Evolutionary conservation across 2,329 filamentous ascomycete species (phyloP), one percentile per base, ranked within the genome.

Genomic region (Colletotrichum cuscutae): DNA sequence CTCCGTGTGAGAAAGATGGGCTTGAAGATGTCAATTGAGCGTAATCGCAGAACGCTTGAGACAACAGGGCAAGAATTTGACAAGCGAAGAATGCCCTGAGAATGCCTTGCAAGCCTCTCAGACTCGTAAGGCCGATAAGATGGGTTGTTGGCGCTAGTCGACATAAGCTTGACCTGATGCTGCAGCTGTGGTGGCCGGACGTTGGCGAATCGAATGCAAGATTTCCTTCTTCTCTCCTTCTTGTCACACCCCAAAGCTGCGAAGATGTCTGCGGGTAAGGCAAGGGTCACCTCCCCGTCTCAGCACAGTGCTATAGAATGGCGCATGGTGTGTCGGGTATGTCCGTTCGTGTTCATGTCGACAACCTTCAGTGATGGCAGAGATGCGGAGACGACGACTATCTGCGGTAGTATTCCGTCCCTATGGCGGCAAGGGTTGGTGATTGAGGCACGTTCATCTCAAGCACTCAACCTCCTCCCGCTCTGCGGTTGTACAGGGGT

Each of bases 151-250:
- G 35, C 61, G 32, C 61, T n/a, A 53, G 37, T 30, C 37, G 12
- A 60, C 67, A 71, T 60, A 52, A 61, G 67, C 46, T 71, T 71
- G 67, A 62, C 66, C 57, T 65, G 32, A 35, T 60, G 54, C 52
- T 22, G 26, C 32, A 70, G 49, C 26, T 49, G 15, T 35, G 15
- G 56, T 65, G 70, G 46, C 46, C 46, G 46, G 53, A 54, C 52
- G 19, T n/a, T 24, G 22, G 22, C 66, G 65, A 70, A 70, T 72
- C 15, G 58, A n/a, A n/a, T 22, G 52, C 11, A 26, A 54, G 53
- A 30, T 52, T 52, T 32, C 35, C 32, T 42, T 66, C 32, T 54
- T 71, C 22, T 42, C 19, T 35, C 30, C 28, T n/a, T 42, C 42
- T 37, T 35, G n/a, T 26, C 56, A 49, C 65, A 26, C 46, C 52